Percentiles rank a stretch among this genome's conserved stretches.
Conservation (phyloP, 495 filamentous ascomycete species). For the Elasticomyces elasticus region DNA sequence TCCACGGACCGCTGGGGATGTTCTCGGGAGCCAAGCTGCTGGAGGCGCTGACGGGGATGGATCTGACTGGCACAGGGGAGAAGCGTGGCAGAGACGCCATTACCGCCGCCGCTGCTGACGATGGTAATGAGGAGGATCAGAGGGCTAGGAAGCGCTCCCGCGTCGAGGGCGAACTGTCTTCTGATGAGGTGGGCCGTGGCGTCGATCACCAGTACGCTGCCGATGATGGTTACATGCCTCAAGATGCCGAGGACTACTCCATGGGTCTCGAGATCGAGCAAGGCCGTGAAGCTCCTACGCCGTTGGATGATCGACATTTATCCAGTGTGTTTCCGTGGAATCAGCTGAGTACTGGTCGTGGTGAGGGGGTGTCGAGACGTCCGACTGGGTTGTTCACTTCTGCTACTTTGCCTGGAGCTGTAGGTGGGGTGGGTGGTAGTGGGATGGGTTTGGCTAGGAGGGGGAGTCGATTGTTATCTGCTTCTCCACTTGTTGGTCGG, state of each 20-base stretch:
- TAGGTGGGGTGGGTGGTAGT: slow-evolving; percentile 41
- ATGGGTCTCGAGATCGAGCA: slow-evolving; percentile 52
- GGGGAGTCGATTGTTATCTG: slow-evolving; percentile 44
- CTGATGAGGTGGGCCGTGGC: slow-evolving; percentile 37
- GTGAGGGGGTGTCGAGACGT: slow-evolving; percentile 43
- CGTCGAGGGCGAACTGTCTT: slow-evolving; percentile 22
- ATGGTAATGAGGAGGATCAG: slow-evolving; percentile 28
- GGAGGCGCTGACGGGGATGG: slow-evolving; percentile 35
- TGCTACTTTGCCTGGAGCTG: slow-evolving; percentile 49
- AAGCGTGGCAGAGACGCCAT: slow-evolving; percentile 38
- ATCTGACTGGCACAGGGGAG: slow-evolving; percentile 15
- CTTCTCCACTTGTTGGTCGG: slow-evolving; percentile 52
- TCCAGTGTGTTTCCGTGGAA: slow-evolving; percentile 65
- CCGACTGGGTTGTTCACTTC: slow-evolving; percentile 37
- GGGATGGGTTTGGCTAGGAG: slow-evolving; percentile 35
- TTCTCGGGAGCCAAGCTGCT: slow-evolving; percentile 50
- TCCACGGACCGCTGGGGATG: slow-evolving; percentile 16
- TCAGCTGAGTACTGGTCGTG: slow-evolving; percentile 42
- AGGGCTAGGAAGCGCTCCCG: slow-evolving; percentile 38
- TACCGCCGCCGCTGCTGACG: too few relatives aligned
- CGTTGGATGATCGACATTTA: slow-evolving; percentile 45
- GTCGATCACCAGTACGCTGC: slow-evolving; percentile 3
- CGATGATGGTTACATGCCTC: slow-evolving; percentile 34
- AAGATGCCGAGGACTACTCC: slow-evolving; percentile 24
- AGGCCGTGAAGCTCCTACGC: slow-evolving; percentile 48